Evolutionary conservation across 2,329 filamentous ascomycete species (phyloP).

Genomic region (Penicillium freii): DNA sequence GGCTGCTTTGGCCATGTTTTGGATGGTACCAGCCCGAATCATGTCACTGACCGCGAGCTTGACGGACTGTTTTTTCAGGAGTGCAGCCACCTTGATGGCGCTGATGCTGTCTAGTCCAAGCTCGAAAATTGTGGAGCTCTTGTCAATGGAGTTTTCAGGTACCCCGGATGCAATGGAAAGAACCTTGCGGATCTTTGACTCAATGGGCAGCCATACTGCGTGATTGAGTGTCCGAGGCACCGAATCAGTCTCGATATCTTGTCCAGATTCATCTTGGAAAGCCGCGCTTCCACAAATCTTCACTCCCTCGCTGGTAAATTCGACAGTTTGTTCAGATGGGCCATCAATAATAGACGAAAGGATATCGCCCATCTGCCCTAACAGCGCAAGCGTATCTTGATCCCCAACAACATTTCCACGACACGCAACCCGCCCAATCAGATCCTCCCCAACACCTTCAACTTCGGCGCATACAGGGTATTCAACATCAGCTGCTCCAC

Average conservation of each 20-base stretch:
- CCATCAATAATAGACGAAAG: constrained; percentile 56
- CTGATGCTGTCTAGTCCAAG: constrained; percentile 90
- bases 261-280: constrained; percentile 15
- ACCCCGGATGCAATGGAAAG: constrained; percentile 61
- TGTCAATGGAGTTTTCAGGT: constrained; percentile 56
- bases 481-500: constrained; percentile 67
- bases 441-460: constrained; percentile 55
- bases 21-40: constrained; percentile 63
- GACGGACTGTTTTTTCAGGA: constrained; percentile 63
- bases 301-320: constrained; percentile 52
- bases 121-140: constrained; percentile 69
- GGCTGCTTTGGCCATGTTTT: constrained; percentile 56
- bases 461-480: constrained; percentile 82
- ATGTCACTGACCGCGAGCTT: constrained; percentile 68
- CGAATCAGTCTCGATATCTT: constrained; percentile 1
- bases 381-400: constrained; percentile 49
- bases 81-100: constrained; percentile 75
- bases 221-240: neutral
- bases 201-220: constrained; percentile 32
- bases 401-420: constrained; percentile 56
- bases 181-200: constrained; percentile 46
- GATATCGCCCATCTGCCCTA: constrained; percentile 60
- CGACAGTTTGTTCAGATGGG: constrained; percentile 53
- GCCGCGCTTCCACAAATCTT: constrained; percentile 63
- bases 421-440: constrained; percentile 72